These are phyloP conservation scores for Neocucurbitaria cava DNA, from an alignment of 2,329 filamentous ascomycete genomes.

Conservation along the genomic window DNA sequence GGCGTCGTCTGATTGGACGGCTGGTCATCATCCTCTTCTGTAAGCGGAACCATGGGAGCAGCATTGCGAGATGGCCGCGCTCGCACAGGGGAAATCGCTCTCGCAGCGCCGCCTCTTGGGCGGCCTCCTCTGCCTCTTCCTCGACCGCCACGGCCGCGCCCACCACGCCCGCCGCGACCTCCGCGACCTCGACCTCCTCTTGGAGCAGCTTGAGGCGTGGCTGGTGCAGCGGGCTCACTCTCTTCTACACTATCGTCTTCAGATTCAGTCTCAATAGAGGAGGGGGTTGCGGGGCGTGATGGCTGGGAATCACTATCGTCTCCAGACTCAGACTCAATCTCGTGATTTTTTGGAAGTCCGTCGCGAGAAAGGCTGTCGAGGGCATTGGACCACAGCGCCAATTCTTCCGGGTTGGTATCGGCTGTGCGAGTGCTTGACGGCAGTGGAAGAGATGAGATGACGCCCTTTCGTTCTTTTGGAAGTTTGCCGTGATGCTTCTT, in stretches of 20 bases:
- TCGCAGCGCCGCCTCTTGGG: slow-evolving; percentile 28
- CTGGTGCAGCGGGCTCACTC: slow-evolving; percentile 31
- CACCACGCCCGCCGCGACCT: slow-evolving; percentile 37
- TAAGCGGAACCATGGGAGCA: slow-evolving; percentile 41
- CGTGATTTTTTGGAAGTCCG: too few relatives aligned
- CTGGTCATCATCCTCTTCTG: slow-evolving; percentile 45
- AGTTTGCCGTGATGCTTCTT: slow-evolving; percentile 37
- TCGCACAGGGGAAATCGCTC: slow-evolving; percentile 35
- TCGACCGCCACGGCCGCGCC: slow-evolving; percentile 36
- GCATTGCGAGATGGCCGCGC: slow-evolving; percentile 42
- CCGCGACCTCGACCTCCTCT: slow-evolving; percentile 35
- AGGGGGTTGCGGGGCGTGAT: too few relatives aligned
- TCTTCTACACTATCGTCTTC: slow-evolving; percentile 30
- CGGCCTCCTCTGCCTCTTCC: slow-evolving; percentile 41
- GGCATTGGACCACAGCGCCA: too few relatives aligned
- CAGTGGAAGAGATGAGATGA: slow-evolving; percentile 19
- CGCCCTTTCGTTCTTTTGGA: slow-evolving; percentile 29
- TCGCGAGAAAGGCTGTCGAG: too few relatives aligned
- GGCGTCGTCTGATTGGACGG: slow-evolving; percentile 44
- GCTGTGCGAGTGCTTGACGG: slow-evolving; percentile 19
- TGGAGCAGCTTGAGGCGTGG: slow-evolving; percentile 25
- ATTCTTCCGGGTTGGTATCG: too few relatives aligned
- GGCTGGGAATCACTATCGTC: too few relatives aligned
- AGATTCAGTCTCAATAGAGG: slow-evolving; percentile 26
- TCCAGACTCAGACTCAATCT: too few relatives aligned